Evolutionary conservation across 169 alveolate genomes (phyloP).

Genomic region (Hammondia hammondi): DNA sequence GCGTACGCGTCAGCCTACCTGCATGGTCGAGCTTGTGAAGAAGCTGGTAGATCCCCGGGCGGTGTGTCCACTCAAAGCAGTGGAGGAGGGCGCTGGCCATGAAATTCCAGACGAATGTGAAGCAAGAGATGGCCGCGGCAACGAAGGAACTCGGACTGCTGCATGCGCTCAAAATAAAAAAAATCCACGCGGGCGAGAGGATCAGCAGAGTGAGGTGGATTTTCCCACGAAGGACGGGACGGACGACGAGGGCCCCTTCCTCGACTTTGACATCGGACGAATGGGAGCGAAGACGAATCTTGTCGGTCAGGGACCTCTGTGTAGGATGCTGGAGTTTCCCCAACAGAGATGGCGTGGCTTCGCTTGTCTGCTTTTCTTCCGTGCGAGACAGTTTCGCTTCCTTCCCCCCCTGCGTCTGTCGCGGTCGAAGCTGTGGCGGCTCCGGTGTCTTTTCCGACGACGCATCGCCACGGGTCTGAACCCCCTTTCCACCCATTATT

Average conservation of each 20-base stretch:
- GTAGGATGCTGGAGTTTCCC: background rate
- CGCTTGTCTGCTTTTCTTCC: too few species aligned
- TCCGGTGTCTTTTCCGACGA: too few species aligned
- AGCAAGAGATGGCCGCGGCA: conserved; percentile 59
- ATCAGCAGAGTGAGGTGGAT: conserved; percentile 56
- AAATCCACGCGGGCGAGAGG: conserved; percentile 53
- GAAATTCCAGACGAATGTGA: conserved; percentile 50
- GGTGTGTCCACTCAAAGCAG: conserved; percentile 47
- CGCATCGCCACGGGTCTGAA: too few species aligned
- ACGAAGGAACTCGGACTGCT: conserved; percentile 42
- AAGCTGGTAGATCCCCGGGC: conserved; percentile 19
- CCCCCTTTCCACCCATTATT: too few species aligned
- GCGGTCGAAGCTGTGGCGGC: too few species aligned
- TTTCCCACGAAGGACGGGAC: conserved; percentile 68
- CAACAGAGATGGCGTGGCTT: too few species aligned
- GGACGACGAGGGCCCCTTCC: conserved; percentile 27
- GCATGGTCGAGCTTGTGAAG: conserved; percentile 59
- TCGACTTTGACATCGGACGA: background rate
- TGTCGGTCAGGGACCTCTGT: background rate
- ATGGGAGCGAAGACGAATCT: background rate
- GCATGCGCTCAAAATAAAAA: conserved; percentile 53
- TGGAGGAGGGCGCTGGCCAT: conserved; percentile 64
- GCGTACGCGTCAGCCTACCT: conserved; percentile 24
- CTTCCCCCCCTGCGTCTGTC: too few species aligned
- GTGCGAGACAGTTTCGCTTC: too few species aligned